A percentile compares a stretch with the other conserved stretches of the same genome.
Conservation (phyloP, 352 stramenopile genomes). For the Phytophthora kernoviae region DNA sequence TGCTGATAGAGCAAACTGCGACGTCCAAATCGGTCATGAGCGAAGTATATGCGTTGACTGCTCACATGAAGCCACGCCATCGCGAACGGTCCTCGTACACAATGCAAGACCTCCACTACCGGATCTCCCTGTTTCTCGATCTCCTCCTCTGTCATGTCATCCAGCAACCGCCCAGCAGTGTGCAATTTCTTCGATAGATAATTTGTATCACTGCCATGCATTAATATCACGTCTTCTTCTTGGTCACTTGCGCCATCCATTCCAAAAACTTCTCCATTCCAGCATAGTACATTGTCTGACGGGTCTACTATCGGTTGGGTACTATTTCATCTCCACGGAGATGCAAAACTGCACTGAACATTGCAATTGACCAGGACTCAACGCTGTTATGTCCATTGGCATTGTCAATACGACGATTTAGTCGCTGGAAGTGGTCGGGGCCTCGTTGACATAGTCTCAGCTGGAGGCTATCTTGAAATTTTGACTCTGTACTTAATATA, state of each 20-base stretch:
- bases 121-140: constrained; percentile 12
- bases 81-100: constrained; percentile 83
- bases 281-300: constrained; percentile 77
- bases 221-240: constrained; percentile 10
- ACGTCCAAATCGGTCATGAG: constrained; percentile 89
- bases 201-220: constrained; percentile 47
- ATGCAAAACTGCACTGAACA: constrained; percentile 91
- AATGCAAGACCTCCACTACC: constrained; percentile 43
- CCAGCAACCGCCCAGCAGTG: constrained; percentile 19
- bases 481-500: background rate
- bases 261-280: constrained; percentile 95
- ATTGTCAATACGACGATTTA: constrained; percentile 17
- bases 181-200: constrained; percentile 55
- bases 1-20: constrained; percentile 86
- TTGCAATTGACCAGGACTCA: constrained; percentile 37
- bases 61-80: constrained; percentile 76
- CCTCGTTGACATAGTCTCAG: constrained; percentile 36
- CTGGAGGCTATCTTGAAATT: constrained; percentile 31
- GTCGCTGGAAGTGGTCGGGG: constrained; percentile 26
- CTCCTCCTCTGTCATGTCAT: constrained; percentile 5
- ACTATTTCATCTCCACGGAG: constrained; percentile 75
- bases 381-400: background rate
- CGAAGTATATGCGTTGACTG: constrained; percentile 86
- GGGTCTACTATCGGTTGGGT: constrained; percentile 83
- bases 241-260: constrained; percentile 13